Conservation (phyloP, 768 basidiomycete genomes). For the Lentinus brumalis region DNA sequence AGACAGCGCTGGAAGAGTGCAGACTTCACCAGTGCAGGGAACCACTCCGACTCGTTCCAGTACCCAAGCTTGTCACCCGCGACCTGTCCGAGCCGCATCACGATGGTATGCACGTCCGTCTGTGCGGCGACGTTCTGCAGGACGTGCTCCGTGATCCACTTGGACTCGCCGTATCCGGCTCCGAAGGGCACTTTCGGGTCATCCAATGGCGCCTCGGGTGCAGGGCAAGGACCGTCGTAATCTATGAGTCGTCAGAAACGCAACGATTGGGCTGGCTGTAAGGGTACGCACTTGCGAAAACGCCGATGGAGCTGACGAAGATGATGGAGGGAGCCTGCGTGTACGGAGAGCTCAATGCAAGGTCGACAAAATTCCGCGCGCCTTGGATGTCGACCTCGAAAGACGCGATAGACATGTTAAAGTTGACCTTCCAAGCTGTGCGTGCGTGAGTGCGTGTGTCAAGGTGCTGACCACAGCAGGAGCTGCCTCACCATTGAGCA, state of each 20-base stretch:
- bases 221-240: slow-evolving; percentile 5
- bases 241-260: neutral
- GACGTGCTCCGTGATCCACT: slow-evolving; percentile 46
- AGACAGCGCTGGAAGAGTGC: slow-evolving; percentile 27
- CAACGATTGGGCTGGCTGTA: no score
- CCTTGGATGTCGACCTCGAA: slow-evolving; percentile 40
- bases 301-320: slow-evolving; percentile 16
- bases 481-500: slow-evolving; percentile 22
- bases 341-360: slow-evolving; percentile 17
- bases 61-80: slow-evolving; percentile 43
- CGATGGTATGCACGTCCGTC: slow-evolving; percentile 38
- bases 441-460: neutral
- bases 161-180: slow-evolving; percentile 47
- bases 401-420: slow-evolving; percentile 41
- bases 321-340: slow-evolving; percentile 1
- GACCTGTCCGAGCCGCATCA: slow-evolving; percentile 49
- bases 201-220: neutral
- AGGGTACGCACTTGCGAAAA: slow-evolving; percentile 7
- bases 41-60: slow-evolving; percentile 50
- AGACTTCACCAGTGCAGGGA: slow-evolving; percentile 42
- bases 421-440: slow-evolving; percentile 44
- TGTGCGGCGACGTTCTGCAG: slow-evolving; percentile 32
- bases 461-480: neutral
- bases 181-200: slow-evolving; percentile 38
- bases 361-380: slow-evolving; percentile 17